Evolutionary conservation across 768 basidiomycete species (phyloP), one percentile per base, ranked within the genome.

Genomic region (Leccinum boreale): DNA sequence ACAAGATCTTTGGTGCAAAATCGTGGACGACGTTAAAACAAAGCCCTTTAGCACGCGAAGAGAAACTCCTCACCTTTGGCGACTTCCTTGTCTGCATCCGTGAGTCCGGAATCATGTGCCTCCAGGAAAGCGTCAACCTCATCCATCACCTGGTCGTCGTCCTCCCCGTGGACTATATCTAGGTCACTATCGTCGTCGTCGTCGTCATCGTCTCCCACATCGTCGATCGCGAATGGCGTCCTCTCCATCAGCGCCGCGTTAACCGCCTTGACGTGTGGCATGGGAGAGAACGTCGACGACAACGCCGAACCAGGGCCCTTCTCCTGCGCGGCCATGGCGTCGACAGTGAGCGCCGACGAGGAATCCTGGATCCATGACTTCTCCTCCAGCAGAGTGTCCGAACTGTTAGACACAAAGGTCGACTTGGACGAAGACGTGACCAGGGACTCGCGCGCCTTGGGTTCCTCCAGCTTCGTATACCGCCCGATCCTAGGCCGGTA

Each of bases 41-140:
- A 42, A 19, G n/a, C 23, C 12, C 0, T 4, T 21, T 6, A 12
- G 29, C 26, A n/a, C 26, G n/a, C n/a, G 2, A 33, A 44, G 21
- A 9, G 26, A 35, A 35, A 12, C 5, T 69, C 0, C 80, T 60
- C 61, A 89, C 90, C 90, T 73, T 87, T 86, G 7, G 88, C 89
- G 21, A 89, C 81, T 62, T 84, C 82, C 70, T 87, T 85, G 66
- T 94, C 89, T 4, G 85, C 90, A 58, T 90, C 88, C 4, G 87
- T 85, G 53, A 93, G 76, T 17, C 91, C 90, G 7, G 89, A 85
- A 74, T 93, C 94, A 70, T 98, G 91, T 3, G 92, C 94, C 67
- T 97, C 94, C 46, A 98, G 77, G 81, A 96, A 96, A 0, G 93
- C 94, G 67, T 96, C 94, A 55, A 94, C 91, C 80, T 96, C 94